Conservation (phyloP, 805 yeast species). For the Candida nanaspora region DNA sequence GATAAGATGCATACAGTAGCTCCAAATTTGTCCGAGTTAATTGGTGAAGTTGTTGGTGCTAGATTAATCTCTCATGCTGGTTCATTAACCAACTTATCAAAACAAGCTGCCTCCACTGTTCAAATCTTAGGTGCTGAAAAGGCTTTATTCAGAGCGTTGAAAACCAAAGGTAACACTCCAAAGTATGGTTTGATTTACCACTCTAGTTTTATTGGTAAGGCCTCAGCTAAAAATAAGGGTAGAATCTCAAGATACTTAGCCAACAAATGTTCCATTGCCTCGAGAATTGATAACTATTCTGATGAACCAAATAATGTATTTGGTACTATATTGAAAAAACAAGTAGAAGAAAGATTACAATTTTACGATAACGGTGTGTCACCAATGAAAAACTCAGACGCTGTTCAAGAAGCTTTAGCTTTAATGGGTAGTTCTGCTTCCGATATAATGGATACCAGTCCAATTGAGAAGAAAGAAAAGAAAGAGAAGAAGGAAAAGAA, state of each 20-base stretch:
- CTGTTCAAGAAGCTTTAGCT: constrained; percentile 85
- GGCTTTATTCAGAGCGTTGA: constrained; percentile 92
- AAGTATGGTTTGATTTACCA: constrained; percentile 94
- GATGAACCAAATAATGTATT: constrained; percentile 89
- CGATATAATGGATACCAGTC: constrained; percentile 25
- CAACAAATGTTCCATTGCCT: constrained; percentile 97
- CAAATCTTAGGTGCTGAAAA: constrained; percentile 97
- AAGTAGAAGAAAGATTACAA: constrained; percentile 95
- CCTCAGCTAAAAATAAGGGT: constrained; percentile 95
- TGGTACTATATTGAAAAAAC: constrained; percentile 87
- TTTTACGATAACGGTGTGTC: constrained; percentile 96
- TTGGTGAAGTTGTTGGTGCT: constrained; percentile 99
- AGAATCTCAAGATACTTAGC: constrained; percentile 98
- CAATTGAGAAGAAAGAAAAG: constrained; percentile 31
- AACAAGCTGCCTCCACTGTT: constrained; percentile 98
- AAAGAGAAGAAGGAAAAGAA: constrained; percentile 39
- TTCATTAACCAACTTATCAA: constrained; percentile 90
- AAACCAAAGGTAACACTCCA: constrained; percentile 95
- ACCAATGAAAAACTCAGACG: constrained; percentile 93
- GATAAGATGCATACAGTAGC: constrained; percentile 98
- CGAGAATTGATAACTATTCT: constrained; percentile 95
- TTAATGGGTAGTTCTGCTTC: constrained; percentile 34
- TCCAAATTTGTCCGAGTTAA: constrained; percentile 91
- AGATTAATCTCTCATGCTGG: constrained; percentile 98
- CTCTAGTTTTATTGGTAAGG: constrained; percentile 90